Evolutionary conservation across 1,139 yeast genomes (phyloP), one percentile per base, ranked within the genome.

Genomic region (Kurtzmaniella quercitrusa): DNA sequence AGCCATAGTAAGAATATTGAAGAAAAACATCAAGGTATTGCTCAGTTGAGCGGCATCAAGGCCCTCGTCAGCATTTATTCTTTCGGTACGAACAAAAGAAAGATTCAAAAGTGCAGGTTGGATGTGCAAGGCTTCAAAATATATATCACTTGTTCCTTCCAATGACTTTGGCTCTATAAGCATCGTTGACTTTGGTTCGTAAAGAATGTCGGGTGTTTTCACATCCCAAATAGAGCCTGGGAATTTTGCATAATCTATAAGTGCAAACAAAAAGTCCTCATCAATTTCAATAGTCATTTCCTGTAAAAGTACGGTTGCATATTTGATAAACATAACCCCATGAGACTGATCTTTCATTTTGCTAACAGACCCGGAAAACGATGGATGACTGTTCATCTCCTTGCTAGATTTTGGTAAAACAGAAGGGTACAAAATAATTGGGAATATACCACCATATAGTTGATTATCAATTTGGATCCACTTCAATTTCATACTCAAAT

Each of bases 401-500:
- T 80, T 79, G 2, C 85, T 81, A 0, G 89, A 82, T 54, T 88
- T 87, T 1, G 97, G 96, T 39, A 94, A 79, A 9, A 88, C 89
- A 7, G 91, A 84, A 2, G 99, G 99, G 59, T 88, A 94, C n/a
- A 93, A 55, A 17, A 93, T 71, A 44, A 91, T 93, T 5, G 97
- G 98, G 65, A 79, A 93, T 2, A 85, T 78, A 9, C 96, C 88
- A 1, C 96, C 96, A 59, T 82, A 88, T 36, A 93, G 65, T 57
- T 89, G 96, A 55, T 94, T 93, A 59, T 94, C 98, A 42, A 91
- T 74, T 60, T 94, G 99, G 36, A 93, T 69, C 98, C 98, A 94
- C 57, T 91, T 91, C 55, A 91, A 64, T 56, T 89, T 89, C 61
- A 84, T 67, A 50, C 94, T 82, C 42, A 86, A 57, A 21, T 87